Evolutionary conservation across 345 rosid species (phyloP).

Genomic region (Brassica incana): DNA sequence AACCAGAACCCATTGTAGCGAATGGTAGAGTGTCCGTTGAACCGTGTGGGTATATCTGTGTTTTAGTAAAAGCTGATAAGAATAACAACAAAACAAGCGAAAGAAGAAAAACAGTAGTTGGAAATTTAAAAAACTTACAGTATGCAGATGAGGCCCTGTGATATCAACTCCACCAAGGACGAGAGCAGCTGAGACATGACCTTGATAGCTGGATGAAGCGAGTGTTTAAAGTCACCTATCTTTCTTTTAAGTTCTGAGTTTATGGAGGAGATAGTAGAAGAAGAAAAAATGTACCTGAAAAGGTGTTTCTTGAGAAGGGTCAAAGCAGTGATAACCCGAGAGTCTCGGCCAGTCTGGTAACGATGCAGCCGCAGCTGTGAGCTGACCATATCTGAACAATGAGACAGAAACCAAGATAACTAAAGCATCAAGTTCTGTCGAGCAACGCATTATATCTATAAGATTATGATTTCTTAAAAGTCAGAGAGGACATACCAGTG

Average conservation of each 20-base stretch:
- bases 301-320: slow-evolving; percentile 83
- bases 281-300: slow-evolving; percentile 50
- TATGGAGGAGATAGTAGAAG: neutral
- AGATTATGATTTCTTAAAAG: neutral
- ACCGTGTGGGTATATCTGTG: slow-evolving; percentile 85
- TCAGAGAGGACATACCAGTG: slow-evolving; percentile 56
- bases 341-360: slow-evolving; percentile 76
- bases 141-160: slow-evolving; percentile 82
- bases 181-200: slow-evolving; percentile 71
- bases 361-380: slow-evolving; percentile 83
- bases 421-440: neutral
- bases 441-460: neutral
- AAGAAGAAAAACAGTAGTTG: neutral
- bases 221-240: slow-evolving; percentile 19
- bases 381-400: slow-evolving; percentile 71
- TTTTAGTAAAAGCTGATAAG: neutral
- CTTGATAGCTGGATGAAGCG: slow-evolving; percentile 62
- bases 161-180: slow-evolving; percentile 91
- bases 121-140: slow-evolving; percentile 46
- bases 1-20: slow-evolving; percentile 95
- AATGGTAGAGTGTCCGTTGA: slow-evolving; percentile 82
- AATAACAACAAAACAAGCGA: neutral
- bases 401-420: slow-evolving; percentile 3
- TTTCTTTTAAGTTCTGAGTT: neutral
- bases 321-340: slow-evolving; percentile 75